A percentile compares a stretch with the other conserved stretches of the same genome.
Evolutionary conservation across 2,329 filamentous ascomycete genomes (phyloP).

Genomic region (Endothia cerciana): DNA sequence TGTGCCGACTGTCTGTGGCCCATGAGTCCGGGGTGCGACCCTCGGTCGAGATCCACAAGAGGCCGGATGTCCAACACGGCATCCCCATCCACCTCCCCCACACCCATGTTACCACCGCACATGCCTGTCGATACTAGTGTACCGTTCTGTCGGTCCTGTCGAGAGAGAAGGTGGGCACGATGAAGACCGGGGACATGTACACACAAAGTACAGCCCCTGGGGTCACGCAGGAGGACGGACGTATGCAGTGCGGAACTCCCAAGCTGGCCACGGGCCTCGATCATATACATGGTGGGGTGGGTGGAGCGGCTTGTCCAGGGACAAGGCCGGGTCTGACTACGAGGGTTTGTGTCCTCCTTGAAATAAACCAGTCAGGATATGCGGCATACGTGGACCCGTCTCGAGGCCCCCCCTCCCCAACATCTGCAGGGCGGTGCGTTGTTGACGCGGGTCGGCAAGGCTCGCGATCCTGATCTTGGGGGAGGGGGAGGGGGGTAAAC

Average conservation of each 20-base stretch:
- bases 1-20: not conserved
- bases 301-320: not conserved
- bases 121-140: slow-evolving; percentile 8
- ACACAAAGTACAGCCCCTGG: not conserved
- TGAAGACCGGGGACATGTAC: slow-evolving; percentile 6
- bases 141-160: slow-evolving; percentile 17
- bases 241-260: not conserved
- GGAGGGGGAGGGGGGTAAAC: too few relatives aligned
- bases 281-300: not conserved
- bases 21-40: not conserved
- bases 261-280: not conserved
- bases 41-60: not conserved
- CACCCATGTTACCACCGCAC: slow-evolving; percentile 12
- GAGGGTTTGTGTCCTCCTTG: not conserved
- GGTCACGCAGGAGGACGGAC: not conserved
- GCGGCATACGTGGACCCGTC: not conserved
- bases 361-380: not conserved
- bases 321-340: not conserved
- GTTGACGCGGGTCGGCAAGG: not conserved
- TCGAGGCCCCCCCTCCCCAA: not conserved
- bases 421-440: not conserved
- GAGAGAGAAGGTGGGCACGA: not conserved
- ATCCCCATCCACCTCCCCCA: slow-evolving; percentile 15
- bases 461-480: slow-evolving; percentile 5
- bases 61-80: not conserved